These are phyloP conservation scores for Myriosclerotinia duriaeana DNA, from an alignment of 2,329 filamentous ascomycete species.

Conservation along the genomic window DNA sequence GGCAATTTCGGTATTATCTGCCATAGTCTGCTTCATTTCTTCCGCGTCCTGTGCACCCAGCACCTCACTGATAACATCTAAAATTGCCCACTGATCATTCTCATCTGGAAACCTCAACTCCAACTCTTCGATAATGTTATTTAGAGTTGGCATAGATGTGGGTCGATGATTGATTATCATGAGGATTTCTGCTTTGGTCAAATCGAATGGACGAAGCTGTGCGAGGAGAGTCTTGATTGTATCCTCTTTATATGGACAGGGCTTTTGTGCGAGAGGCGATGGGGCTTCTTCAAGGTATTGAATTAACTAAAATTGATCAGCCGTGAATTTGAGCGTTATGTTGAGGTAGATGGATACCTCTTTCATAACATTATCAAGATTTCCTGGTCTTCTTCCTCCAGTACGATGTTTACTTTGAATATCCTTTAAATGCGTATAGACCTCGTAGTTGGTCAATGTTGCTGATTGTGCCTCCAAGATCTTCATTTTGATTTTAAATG, in stretches of 20 bases:
- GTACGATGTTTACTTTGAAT: conserved; percentile 44
- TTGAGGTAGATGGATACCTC: conserved; percentile 54
- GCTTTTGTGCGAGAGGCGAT: conserved; percentile 50
- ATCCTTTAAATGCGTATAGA: conserved; percentile 63
- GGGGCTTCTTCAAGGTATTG: conserved; percentile 58
- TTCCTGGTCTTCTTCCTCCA: conserved; percentile 25
- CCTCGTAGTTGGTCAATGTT: conserved; percentile 71
- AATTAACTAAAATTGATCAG: conserved; percentile 50
- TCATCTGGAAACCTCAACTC: conserved; percentile 58
- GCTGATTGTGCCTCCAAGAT: conserved; percentile 70
- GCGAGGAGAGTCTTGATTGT: conserved; percentile 56
- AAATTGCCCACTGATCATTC: conserved; percentile 55
- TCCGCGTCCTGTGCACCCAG: conserved; percentile 48
- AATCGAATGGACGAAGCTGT: conserved; percentile 55
- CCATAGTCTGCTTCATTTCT: conserved; percentile 26
- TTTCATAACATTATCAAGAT: conserved; percentile 52
- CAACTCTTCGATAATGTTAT: conserved; percentile 66
- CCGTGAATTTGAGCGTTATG: background rate
- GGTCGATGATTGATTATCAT: conserved; percentile 69
- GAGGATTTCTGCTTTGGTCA: conserved; percentile 67
- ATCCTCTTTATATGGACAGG: conserved; percentile 48
- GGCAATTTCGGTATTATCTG: conserved; percentile 10
- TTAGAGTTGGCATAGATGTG: conserved; percentile 55
- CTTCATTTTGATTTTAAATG: conserved; percentile 50
- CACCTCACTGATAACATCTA: conserved; percentile 56